Percentiles rank a stretch among this genome's conserved stretches.
phyloP scores from a whole-genome alignment of 1,139 yeast genomes.

The Suhomyces guaymorum region DNA sequence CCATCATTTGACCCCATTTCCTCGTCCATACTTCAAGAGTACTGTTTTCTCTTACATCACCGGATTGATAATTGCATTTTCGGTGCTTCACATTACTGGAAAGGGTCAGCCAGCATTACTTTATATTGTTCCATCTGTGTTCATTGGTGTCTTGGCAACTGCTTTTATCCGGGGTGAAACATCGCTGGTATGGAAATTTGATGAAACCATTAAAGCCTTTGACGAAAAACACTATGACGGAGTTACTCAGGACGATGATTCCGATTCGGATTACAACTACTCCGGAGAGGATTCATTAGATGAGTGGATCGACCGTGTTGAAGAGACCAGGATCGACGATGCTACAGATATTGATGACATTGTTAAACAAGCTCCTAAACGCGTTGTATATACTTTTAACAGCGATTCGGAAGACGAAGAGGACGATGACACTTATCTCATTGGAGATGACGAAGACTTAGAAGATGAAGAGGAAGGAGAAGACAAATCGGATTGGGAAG shows the following conservation, averaged over 20 bases:
- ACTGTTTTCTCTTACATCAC: constrained; percentile 45
- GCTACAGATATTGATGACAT: constrained; percentile 18
- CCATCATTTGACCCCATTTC: constrained; percentile 40
- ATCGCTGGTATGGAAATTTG: constrained; percentile 21
- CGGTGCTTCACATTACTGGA: constrained; percentile 36
- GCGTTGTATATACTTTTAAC: constrained; percentile 12
- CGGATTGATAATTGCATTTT: constrained; percentile 47
- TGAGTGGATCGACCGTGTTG: constrained; percentile 26
- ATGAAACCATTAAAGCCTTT: constrained; percentile 21
- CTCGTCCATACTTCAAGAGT: constrained; percentile 47
- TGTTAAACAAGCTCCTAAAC: constrained; percentile 8
- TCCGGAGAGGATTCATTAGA: constrained; percentile 23
- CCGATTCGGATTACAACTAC: constrained; percentile 19
- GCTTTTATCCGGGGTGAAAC: constrained; percentile 45
- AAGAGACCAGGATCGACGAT: constrained; percentile 19
- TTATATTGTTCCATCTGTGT: constrained; percentile 57
- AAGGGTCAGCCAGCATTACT: constrained; percentile 69
- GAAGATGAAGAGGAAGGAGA: constrained; percentile 11
- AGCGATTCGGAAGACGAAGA: constrained; percentile 26
- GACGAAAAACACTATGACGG: constrained; percentile 14
- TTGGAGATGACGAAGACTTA: constrained; percentile 19
- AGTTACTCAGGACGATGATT: constrained; percentile 23
- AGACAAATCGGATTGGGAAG: no score
- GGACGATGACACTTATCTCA: constrained; percentile 30
- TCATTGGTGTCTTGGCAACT: constrained; percentile 31